Evolutionary conservation across 1,284 basidiomycete species (phyloP), one percentile per base, ranked within the genome.

Genomic region (Austropuccinia psidii): DNA sequence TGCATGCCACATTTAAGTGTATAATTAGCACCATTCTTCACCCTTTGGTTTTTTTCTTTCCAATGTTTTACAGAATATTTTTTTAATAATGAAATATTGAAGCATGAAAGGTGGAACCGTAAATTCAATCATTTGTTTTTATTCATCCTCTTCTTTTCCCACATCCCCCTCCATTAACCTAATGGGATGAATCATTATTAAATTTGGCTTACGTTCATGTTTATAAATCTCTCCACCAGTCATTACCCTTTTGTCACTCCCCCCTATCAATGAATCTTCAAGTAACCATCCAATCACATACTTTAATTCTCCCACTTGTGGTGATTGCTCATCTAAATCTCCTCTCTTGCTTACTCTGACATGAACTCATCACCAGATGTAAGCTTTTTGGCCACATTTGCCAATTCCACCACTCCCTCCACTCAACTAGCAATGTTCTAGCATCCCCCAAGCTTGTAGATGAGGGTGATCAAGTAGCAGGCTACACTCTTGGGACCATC

Each of bases 401-500:
- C 67, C 54, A 54, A 69, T 57, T 41, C 68, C n/a, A 72, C 68
- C 31, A n/a, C 39, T 31, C 47, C 68, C 7, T n/a, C 45, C 13
- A n/a, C 33, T 61, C 55, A 41, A 27, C 37, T 43, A 37, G 52
- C 60, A 33, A 43, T 65, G 24, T 52, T 35, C 47, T 45, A 41
- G 29, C n/a, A n/a, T n/a, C n/a, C n/a, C n/a, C n/a, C n/a, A n/a
- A 45, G 29, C 5, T 52, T 7, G n/a, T 61, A 6, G 47, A 61
- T 29, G 74, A 76, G 35, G 78, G 78, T 31, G 76, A 76, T 41
- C 74, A 76, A 39, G 60, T 80, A 5, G 79, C 76, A 3, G 78
- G 82, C n/a, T 95, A 93, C 79, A 86, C 85, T 5, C 85, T 97
- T 0, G 92, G 90, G 24, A 84, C 85, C 60, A 83, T 90, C 76